Evolutionary conservation across 139 green algal species (phyloP).

Genomic region (Nannochloris sp.): DNA sequence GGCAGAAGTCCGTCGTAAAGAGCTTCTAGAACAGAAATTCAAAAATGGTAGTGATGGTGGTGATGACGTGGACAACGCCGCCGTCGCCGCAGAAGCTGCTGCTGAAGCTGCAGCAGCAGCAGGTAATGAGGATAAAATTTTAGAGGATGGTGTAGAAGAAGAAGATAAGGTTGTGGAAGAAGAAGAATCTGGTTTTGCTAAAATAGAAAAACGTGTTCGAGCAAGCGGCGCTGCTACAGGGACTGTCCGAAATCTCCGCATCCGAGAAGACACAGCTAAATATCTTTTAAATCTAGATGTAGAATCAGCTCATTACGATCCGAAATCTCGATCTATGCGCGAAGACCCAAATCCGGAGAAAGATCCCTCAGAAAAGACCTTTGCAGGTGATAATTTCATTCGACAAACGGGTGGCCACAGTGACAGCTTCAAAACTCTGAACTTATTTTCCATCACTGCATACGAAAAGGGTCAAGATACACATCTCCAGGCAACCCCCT

Average conservation of each 20-base stretch:
- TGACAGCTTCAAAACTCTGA: slow-evolving; percentile 72
- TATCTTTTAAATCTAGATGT: slow-evolving; percentile 97
- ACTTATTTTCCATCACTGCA: slow-evolving; percentile 74
- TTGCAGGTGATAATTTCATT: slow-evolving; percentile 91
- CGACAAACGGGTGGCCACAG: slow-evolving; percentile 62
- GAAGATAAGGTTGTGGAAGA: slow-evolving; percentile 78
- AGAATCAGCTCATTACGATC: slow-evolving; percentile 95
- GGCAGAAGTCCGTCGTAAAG: slow-evolving; percentile 42
- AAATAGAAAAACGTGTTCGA: slow-evolving; percentile 94
- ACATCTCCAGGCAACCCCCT: slow-evolving; percentile 78
- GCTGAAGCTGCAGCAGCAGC: slow-evolving; percentile 35
- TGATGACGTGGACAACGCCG: slow-evolving; percentile 27
- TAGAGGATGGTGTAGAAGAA: slow-evolving; percentile 43
- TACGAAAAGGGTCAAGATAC: slow-evolving; percentile 79
- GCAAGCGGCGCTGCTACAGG: slow-evolving; percentile 80
- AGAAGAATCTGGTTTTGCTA: slow-evolving; percentile 56
- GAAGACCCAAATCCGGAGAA: slow-evolving; percentile 78
- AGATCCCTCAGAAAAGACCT: slow-evolving; percentile 52
- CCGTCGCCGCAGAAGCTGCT: slow-evolving; percentile 46
- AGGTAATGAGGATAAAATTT: slow-evolving; percentile 24
- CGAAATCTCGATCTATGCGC: slow-evolving; percentile 94
- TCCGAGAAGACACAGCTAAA: slow-evolving; percentile 99
- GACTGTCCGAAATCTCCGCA: slow-evolving; percentile 92
- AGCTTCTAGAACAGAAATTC: slow-evolving; percentile 52
- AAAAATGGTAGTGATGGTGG: background rate